Evolutionary conservation across 2,329 filamentous ascomycete genomes (phyloP), one percentile per base, ranked within the genome.

Genomic region (Huntiella decipiens): DNA sequence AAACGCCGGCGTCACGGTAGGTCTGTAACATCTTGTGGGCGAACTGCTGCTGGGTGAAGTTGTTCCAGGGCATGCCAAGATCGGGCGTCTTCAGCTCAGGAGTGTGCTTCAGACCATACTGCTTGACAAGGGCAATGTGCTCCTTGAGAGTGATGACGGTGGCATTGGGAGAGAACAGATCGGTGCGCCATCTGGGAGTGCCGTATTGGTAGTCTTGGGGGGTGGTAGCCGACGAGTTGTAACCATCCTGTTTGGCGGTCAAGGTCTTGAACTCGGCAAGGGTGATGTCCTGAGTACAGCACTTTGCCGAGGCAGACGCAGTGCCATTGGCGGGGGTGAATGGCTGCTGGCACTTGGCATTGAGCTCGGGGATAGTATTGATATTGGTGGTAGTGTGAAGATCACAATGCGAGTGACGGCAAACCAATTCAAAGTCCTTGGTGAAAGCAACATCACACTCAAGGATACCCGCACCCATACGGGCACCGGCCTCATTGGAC

Each of bases 261-360:
- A 83, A 69, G 4, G 67, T 64, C 59, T 74, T 73, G 65, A 74
- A 82, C 60, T 83, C 79, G 39, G 66, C 66, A 33, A 79, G 61
- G 1, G 78, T 82, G 55, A 83, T 72, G 56, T 83, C 79, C 53
- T 69, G 75, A 2, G 79, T 82, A 65, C 79, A 83, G 66, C 79
- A 83, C 52, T 71, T 72, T 10, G 77, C 78, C 12, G 62, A 66
- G 1, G 79, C 79, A 1, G 63, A 55, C 4, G 59, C 60, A 44
- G 67, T 71, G 51, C 65, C 61, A 12, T 58, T 58, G 4, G 73
- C 68, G 0, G 77, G 71, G n/a, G 58, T 59, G 59, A 82, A 82
- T 0, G 74, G 75, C 44, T 60, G 57, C 2, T 68, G 72, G 61
- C 77, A 81, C 60, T 80, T 81, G 45, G 67, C 67, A 50, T 72